These are phyloP conservation scores for Stygiomarasmius scandens DNA, from an alignment of 1,284 basidiomycete genomes.

Conservation along the genomic window DNA sequence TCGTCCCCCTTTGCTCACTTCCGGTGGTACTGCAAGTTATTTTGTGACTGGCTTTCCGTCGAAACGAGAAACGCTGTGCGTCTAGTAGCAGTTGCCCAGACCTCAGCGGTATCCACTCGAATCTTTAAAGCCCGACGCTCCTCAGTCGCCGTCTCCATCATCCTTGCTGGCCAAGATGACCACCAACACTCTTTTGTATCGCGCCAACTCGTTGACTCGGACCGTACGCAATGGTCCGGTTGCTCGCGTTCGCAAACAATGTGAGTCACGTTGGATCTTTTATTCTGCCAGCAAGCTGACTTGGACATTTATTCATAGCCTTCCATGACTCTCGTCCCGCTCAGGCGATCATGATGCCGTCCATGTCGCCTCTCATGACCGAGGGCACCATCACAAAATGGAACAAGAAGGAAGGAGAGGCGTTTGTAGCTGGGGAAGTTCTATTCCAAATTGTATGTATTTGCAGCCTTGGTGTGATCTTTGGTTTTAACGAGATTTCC, in stretches of 20 bases:
- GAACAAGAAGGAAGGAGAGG: constrained; percentile 47
- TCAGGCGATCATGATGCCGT: constrained; percentile 45
- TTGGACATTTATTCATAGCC: constrained; percentile 24
- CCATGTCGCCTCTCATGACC: constrained; percentile 49
- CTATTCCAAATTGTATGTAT: constrained; percentile 44
- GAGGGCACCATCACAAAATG: constrained; percentile 44
- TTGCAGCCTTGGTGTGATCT: not conserved
- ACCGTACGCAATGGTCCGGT: constrained; percentile 19
- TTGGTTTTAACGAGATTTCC: not conserved
- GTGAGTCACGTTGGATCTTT: constrained; percentile 13
- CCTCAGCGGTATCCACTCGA: not conserved
- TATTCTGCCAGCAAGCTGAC: not conserved
- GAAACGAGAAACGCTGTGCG: not conserved
- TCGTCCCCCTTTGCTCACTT: not conserved
- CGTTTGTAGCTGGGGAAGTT: constrained; percentile 43
- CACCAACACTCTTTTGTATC: constrained; percentile 15
- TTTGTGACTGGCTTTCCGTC: not conserved
- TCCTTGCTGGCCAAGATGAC: constrained; percentile 31
- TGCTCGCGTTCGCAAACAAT: constrained; percentile 19
- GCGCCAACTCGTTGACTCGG: constrained; percentile 21
- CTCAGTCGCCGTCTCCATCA: not conserved
- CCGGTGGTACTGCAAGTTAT: not conserved
- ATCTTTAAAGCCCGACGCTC: not conserved
- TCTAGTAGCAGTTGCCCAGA: not conserved
- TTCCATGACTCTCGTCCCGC: constrained; percentile 13